phyloP scores from a whole-genome alignment of 2,329 filamentous ascomycete genomes.

The Pezizomycotina sp. region DNA sequence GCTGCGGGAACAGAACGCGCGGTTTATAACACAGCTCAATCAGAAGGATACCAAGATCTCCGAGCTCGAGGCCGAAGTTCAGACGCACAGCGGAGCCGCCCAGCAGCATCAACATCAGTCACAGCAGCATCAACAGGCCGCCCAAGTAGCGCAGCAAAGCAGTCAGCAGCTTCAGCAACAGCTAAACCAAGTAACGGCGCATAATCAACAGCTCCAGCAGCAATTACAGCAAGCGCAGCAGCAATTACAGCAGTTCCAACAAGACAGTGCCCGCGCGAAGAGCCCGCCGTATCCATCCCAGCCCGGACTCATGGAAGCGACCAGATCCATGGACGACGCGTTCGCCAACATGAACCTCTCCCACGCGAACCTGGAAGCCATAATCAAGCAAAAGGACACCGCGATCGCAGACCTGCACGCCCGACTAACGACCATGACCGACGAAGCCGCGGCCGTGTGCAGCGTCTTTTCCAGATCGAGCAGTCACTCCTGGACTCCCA shows the following conservation, averaged over 20 bases:
- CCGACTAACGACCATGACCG: conserved; percentile 18
- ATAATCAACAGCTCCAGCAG: too few relatives aligned
- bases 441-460: conserved; percentile 16
- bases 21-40: conserved; percentile 12
- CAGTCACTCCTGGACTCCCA: conserved; percentile 17
- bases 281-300: too few relatives aligned
- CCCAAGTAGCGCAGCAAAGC: conserved; percentile 8
- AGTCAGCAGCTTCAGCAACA: conserved; percentile 2
- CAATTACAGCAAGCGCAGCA: too few relatives aligned
- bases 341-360: conserved; percentile 6
- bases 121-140: conserved; percentile 9
- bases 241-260: too few relatives aligned
- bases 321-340: too few relatives aligned
- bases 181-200: too few relatives aligned
- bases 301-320: too few relatives aligned
- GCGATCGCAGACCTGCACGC: conserved; percentile 16
- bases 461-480: conserved; percentile 18
- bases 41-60: conserved; percentile 18
- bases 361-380: conserved; percentile 15
- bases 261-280: too few relatives aligned
- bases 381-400: conserved; percentile 15
- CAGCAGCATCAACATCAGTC: too few relatives aligned
- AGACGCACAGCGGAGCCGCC: conserved; percentile 12
- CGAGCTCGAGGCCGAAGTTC: conserved; percentile 17
- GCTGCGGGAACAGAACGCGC: conserved; percentile 17